A percentile compares a stretch with the other conserved stretches of the same genome.
Evolutionary conservation across 345 rosid genomes (phyloP).

Genomic region (Camelina laxa): DNA sequence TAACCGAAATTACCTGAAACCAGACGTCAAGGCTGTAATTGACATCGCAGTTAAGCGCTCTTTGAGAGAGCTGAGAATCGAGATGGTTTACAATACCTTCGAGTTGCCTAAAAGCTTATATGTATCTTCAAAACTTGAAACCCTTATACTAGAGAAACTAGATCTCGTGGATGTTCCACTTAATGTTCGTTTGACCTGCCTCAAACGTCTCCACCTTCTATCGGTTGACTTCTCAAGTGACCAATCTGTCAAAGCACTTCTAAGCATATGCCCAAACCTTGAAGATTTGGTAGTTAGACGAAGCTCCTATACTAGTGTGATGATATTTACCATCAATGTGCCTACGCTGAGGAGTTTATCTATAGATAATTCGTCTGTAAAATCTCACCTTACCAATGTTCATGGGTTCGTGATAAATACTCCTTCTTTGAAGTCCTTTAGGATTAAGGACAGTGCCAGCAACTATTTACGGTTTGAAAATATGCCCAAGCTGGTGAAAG

Average conservation of each 20-base stretch:
- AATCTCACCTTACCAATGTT: too few species aligned
- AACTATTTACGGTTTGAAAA: slow-evolving; percentile 10
- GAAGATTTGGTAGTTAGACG: too few species aligned
- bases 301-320: too few species aligned
- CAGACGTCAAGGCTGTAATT: neutral
- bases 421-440: slow-evolving; percentile 30
- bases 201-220: slow-evolving; percentile 28
- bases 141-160: slow-evolving; percentile 11
- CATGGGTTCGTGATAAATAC: slow-evolving; percentile 16
- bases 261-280: too few species aligned
- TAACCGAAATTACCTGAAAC: fast-evolving
- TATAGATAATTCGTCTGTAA: too few species aligned
- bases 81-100: neutral
- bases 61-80: slow-evolving; percentile 24
- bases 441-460: slow-evolving; percentile 18
- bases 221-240: neutral
- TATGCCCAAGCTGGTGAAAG: slow-evolving; percentile 15
- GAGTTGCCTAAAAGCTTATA: slow-evolving; percentile 6
- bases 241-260: too few species aligned
- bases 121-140: slow-evolving; percentile 2
- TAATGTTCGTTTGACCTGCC: neutral
- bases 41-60: neutral
- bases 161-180: slow-evolving; percentile 6
- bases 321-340: too few species aligned
- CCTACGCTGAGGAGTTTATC: too few species aligned